Base-by-base conservation (phyloP, 75 land plant species). In the Pinus taeda region DNA sequence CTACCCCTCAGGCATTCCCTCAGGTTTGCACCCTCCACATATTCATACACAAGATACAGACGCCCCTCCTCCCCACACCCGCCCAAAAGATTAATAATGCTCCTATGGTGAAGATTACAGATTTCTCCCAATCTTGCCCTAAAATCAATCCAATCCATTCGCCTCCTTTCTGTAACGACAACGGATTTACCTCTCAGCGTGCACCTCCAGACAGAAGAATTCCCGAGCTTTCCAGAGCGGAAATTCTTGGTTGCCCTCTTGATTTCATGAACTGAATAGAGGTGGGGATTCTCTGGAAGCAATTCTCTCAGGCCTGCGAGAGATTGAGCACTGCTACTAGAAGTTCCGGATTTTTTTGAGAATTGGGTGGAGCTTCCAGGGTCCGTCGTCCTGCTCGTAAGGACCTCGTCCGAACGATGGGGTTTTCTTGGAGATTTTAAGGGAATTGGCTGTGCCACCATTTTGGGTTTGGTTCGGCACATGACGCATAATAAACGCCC, bases 1-100 rank as follows among this genome's bases (percentile, higher is more conserved):
- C 24, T 66, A 33, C 75, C 72, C 24, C 39, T 26, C 8, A 81
- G 83, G 12, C 70, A 77, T 4, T 67, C 73, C 22, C 17, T 57
- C 21, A 81, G 30, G 57, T 33, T 78, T 3, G 4, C 33, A 53
- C 83, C 74, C 53, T 81, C 74, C 21, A 76, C 74, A 57, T 62
- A 78, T 65, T 71, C 63, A 57, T 81, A 77, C 21, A 77, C 65
- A 70, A 81, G 60, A 65, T 79, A 81, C 15, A 81, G 13, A 65
- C 21, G 73, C 22, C 77, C 57, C 20, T 45, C 33, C 30, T 79
- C 74, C 22, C 22, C 18, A 65, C 83, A 81, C 33, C 33, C 74
- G 1, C 83, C 83, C 49, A 81, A 11, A 33, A 81, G 26, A 65
- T 78, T 49, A 72, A 78, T 61, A 29, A 81, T 33, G 56, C 57